phyloP scores from a whole-genome alignment of 192 early-diverging fungal species.

The Pecoramyces ruminantium region DNA sequence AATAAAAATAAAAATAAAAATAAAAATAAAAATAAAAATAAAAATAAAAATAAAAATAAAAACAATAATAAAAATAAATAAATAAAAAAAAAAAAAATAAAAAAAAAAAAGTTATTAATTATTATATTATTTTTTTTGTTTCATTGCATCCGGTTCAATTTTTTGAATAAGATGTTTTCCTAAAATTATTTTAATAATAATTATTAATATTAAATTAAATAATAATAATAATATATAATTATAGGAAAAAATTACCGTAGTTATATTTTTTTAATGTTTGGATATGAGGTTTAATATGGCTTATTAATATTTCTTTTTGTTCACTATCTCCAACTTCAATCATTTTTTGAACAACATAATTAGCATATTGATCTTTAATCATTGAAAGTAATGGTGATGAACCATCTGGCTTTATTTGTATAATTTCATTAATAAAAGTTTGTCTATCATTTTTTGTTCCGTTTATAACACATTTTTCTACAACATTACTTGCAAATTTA shows the following conservation, averaged over 20 bases:
- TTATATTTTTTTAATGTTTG: conserved; percentile 89
- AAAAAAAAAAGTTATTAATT: background rate
- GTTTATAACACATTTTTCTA: conserved; percentile 94
- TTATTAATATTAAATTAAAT: background rate
- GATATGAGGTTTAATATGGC: conserved; percentile 85
- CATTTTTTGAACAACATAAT: conserved; percentile 99
- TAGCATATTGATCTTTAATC: conserved; percentile 99
- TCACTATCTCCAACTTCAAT: conserved; percentile 89
- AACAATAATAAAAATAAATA: no score
- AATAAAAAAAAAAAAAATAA: no score
- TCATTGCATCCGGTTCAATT: background rate
- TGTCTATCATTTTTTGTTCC: conserved; percentile 75
- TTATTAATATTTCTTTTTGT: conserved; percentile 70
- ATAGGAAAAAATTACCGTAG: conserved; percentile 75
- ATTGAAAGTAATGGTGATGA: conserved; percentile 67
- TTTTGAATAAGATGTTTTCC: background rate
- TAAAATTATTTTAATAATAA: background rate
- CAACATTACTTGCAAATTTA: conserved; percentile 98
- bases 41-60: no score
- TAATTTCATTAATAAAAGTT: conserved; percentile 82
- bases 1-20: no score
- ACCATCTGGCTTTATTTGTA: conserved; percentile 65
- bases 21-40: no score
- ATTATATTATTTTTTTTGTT: background rate
- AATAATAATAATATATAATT: background rate